A percentile compares a stretch with the other conserved stretches of the same genome.
These are phyloP conservation scores for Fusarium sp. DNA, from an alignment of 2,329 filamentous ascomycete genomes.

Conservation along the genomic window DNA sequence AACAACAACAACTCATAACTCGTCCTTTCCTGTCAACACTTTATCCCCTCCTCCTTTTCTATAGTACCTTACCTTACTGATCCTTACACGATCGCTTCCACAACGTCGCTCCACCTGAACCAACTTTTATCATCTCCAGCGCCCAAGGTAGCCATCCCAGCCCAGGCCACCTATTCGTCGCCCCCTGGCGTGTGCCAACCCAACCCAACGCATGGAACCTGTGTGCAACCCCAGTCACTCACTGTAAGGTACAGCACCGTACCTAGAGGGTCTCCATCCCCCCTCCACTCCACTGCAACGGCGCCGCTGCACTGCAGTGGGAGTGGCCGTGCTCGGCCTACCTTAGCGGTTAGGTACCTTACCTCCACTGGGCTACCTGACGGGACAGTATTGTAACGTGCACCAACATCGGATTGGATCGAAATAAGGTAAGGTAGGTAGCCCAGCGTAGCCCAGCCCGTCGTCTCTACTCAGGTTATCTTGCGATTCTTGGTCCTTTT, in stretches of 20 bases:
- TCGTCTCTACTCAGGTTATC: conserved; percentile 38
- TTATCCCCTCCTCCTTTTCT: not conserved
- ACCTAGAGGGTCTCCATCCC: conserved; percentile 22
- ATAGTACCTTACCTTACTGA: not conserved
- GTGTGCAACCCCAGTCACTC: conserved; percentile 35
- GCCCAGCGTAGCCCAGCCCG: conserved; percentile 33
- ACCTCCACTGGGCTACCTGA: not conserved
- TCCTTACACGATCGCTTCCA: conserved; percentile 40
- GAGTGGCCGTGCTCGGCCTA: conserved; percentile 29
- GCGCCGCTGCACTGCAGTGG: conserved; percentile 25
- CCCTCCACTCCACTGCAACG: conserved; percentile 39
- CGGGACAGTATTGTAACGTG: not conserved
- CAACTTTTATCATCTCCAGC: not conserved
- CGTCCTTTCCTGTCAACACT: not conserved
- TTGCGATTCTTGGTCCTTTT: conserved; percentile 46
- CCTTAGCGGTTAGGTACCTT: conserved; percentile 33
- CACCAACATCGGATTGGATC: conserved; percentile 41
- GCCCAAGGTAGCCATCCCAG: conserved; percentile 13
- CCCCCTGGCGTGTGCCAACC: conserved; percentile 31
- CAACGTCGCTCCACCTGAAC: conserved; percentile 35
- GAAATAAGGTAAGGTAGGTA: conserved; percentile 44
- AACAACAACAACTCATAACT: conserved; percentile 2
- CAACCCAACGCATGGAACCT: not conserved
- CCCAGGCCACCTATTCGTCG: conserved; percentile 11
- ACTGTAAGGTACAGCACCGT: conserved; percentile 38